Evolutionary conservation across 2,329 filamentous ascomycete species (phyloP), one percentile per base, ranked within the genome.

Genomic region (Mycosphaerella sp.): DNA sequence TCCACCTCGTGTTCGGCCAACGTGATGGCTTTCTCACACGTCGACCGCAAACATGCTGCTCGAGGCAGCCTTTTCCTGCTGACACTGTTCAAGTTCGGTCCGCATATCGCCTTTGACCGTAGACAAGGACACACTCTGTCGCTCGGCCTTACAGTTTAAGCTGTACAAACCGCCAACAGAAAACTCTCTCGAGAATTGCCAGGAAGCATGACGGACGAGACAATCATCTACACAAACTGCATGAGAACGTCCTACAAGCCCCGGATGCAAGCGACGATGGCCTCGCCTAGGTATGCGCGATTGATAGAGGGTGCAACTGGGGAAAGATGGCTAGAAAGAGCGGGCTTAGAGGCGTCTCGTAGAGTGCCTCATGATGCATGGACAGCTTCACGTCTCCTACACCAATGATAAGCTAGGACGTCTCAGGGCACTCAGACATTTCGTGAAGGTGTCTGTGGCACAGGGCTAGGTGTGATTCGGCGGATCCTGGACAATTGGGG

Each of bases 41-140:
- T 29, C 5, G 26, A 23, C 26, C 26, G 44, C 26, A 46, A 29
- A 12, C 26, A 46, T 32, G 44, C 44, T 32, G 12, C n/a, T 34
- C 32, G 8, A n/a, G 14, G 26, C 9, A 14, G 31, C n/a, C 29
- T 34, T 10, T 31, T 39, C 31, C 31, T 38, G 31, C 6, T n/a
- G 8, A 6, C n/a, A 21, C 14, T 26, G 14, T n/a, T 12, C n/a
- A 38, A 14, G 14, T n/a, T 12, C n/a, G 38, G 12, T 51, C 48
- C 48, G 48, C 42, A 8, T 51, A 39, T 45, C 48, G 48, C 48
- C 48, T 38, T 9, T 5, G 29, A 14, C 34, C 42, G 42, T 32
- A 41, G 11, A 45, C 31, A 31, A 2, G 5, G 9, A 29, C 17
- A 29, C 9, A 5, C 4, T 3, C 23, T 2, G 34, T 38, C 34